Percentiles rank a stretch among this genome's conserved stretches.
These are phyloP conservation scores for Brassica cretica DNA, from an alignment of 345 rosid species.

Conservation along the genomic window DNA sequence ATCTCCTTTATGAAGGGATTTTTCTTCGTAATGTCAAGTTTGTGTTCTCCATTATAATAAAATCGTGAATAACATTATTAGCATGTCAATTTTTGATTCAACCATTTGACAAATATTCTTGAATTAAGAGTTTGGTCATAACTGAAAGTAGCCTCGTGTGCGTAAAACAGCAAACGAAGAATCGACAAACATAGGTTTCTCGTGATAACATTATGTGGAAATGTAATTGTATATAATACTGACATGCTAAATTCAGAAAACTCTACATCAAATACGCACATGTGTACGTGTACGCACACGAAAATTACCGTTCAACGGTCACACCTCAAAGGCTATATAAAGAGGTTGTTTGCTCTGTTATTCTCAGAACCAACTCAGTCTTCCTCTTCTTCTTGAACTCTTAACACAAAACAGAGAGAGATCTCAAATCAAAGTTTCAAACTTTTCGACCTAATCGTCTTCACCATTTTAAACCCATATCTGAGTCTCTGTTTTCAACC, in stretches of 20 bases:
- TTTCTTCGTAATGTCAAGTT: not conserved
- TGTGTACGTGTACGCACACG: slow-evolving; percentile 22
- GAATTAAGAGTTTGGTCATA: slow-evolving; percentile 32
- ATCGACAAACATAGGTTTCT: slow-evolving; percentile 7
- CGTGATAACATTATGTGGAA: slow-evolving; percentile 3
- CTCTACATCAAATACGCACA: slow-evolving; percentile 32
- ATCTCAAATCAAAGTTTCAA: slow-evolving; percentile 1
- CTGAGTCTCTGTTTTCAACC: slow-evolving; percentile 1
- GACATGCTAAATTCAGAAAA: slow-evolving; percentile 28
- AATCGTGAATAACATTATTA: slow-evolving; percentile 4
- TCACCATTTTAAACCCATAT: slow-evolving; percentile 2
- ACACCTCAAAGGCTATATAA: slow-evolving; percentile 33
- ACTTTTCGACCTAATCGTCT: not conserved
- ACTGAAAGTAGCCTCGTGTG: slow-evolving; percentile 33
- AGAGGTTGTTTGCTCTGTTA: slow-evolving; percentile 22
- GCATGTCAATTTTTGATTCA: slow-evolving; percentile 17
- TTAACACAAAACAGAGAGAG: not conserved
- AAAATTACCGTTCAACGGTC: slow-evolving; percentile 36
- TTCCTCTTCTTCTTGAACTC: slow-evolving; percentile 32
- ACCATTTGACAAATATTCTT: slow-evolving; percentile 24
- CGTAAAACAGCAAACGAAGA: not conserved
- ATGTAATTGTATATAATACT: slow-evolving; percentile 5
- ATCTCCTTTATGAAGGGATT: not conserved
- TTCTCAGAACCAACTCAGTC: slow-evolving; percentile 25
- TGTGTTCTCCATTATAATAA: not conserved